phyloP scores from a whole-genome alignment of 2,329 filamentous ascomycete species.

The Fusarium globosum region DNA sequence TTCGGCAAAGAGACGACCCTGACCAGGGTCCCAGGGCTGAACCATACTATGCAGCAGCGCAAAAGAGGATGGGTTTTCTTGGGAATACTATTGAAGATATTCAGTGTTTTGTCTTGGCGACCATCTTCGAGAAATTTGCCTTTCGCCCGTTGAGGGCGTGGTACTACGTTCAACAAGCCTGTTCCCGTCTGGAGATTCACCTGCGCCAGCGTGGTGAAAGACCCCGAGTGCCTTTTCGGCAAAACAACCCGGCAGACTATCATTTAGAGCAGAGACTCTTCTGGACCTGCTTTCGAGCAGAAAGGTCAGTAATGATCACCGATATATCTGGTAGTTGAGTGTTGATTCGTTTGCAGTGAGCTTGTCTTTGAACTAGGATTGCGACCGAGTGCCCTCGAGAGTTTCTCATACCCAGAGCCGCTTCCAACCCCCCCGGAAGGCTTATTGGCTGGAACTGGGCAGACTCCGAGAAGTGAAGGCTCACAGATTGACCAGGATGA shows the following conservation, averaged over 20 bases:
- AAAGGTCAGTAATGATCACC: slow-evolving; percentile 24
- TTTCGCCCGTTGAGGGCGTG: slow-evolving; percentile 37
- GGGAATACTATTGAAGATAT: slow-evolving; percentile 40
- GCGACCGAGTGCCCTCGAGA: slow-evolving; percentile 22
- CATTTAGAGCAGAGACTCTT: slow-evolving; percentile 38
- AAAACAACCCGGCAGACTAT: not conserved
- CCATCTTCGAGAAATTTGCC: slow-evolving; percentile 38
- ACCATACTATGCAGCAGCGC: slow-evolving; percentile 38
- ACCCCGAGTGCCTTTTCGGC: not conserved
- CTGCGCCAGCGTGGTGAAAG: slow-evolving; percentile 2
- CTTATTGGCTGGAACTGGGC: not conserved
- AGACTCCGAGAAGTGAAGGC: not conserved
- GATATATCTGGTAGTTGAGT: not conserved
- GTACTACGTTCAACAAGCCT: slow-evolving; percentile 39
- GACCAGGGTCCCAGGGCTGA: slow-evolving; percentile 15
- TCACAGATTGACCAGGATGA: not conserved
- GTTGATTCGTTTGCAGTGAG: not conserved
- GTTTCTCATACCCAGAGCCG: slow-evolving; percentile 34
- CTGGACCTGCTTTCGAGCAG: slow-evolving; percentile 40
- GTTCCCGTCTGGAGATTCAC: slow-evolving; percentile 11
- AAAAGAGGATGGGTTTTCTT: slow-evolving; percentile 37
- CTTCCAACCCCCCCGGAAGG: slow-evolving; percentile 29
- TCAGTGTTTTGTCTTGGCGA: slow-evolving; percentile 41
- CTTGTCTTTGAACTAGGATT: slow-evolving; percentile 16
- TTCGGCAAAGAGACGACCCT: not conserved